Percentiles rank a stretch among this genome's conserved stretches.
Evolutionary conservation across 352 stramenopile species (phyloP).

Genomic region (Phytophthora uliginosa): DNA sequence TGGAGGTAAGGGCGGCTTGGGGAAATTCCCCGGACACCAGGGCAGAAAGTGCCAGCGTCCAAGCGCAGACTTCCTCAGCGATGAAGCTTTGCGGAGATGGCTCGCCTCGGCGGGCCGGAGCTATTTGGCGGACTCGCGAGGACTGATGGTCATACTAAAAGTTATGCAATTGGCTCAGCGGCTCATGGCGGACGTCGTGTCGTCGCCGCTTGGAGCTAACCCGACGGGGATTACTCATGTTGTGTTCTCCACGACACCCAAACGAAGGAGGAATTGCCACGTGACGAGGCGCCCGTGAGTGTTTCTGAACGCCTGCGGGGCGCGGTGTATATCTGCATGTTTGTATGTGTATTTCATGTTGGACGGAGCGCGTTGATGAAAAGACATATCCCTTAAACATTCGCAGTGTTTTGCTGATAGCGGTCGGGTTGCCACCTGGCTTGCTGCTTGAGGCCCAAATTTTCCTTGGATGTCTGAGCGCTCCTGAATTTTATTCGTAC

Average conservation of each 20-base stretch:
- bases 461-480: slow-evolving; percentile 78
- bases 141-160: slow-evolving; percentile 94
- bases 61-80: slow-evolving; percentile 82
- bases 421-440: slow-evolving; percentile 66
- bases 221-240: slow-evolving; percentile 94
- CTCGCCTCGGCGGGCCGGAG: slow-evolving; percentile 31
- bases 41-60: slow-evolving; percentile 88
- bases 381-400: slow-evolving; percentile 85
- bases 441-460: slow-evolving; percentile 68
- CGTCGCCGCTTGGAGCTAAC: slow-evolving; percentile 85
- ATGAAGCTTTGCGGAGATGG: slow-evolving; percentile 75
- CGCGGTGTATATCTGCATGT: slow-evolving; percentile 20
- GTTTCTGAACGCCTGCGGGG: slow-evolving; percentile 53
- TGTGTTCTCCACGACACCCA: slow-evolving; percentile 92
- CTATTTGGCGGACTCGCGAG: slow-evolving; percentile 63
- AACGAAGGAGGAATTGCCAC: slow-evolving; percentile 40
- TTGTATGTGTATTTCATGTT: slow-evolving; percentile 5
- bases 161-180: slow-evolving; percentile 94
- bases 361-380: slow-evolving; percentile 77
- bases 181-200: slow-evolving; percentile 69
- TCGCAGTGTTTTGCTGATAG: slow-evolving; percentile 89
- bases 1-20: slow-evolving; percentile 65
- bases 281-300: slow-evolving; percentile 12
- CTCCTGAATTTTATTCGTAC: slow-evolving; percentile 22
- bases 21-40: slow-evolving; percentile 93